Conservation (phyloP, 192 early-diverging fungal genomes). For the Entomortierella beljakovae region DNA sequence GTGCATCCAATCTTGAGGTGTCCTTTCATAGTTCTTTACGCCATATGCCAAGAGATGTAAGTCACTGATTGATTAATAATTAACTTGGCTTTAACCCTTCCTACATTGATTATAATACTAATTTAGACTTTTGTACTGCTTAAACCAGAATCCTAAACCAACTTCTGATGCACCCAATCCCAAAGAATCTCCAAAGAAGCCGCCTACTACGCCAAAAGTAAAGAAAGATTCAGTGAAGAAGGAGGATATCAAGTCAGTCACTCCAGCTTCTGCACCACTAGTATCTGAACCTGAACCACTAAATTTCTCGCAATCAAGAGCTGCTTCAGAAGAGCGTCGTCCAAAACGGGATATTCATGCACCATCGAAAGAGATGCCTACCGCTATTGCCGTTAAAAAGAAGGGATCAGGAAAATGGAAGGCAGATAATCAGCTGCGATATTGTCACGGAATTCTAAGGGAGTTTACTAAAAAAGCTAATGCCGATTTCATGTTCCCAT, state of each 20-base stretch:
- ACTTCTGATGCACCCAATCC: neutral
- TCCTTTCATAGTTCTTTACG: constrained; percentile 76
- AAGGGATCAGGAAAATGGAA: constrained; percentile 59
- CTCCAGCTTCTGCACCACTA: constrained; percentile 6
- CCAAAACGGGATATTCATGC: constrained; percentile 78
- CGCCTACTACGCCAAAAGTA: constrained; percentile 23
- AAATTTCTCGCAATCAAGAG: constrained; percentile 31
- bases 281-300: constrained; percentile 2
- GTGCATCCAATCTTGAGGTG: constrained; percentile 76
- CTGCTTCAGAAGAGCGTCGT: constrained; percentile 63
- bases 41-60: constrained; percentile 79
- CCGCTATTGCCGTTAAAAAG: constrained; percentile 35
- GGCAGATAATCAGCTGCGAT: constrained; percentile 66
- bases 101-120: no score
- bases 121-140: no score
- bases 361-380: constrained; percentile 58
- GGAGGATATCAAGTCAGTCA: constrained; percentile 12
- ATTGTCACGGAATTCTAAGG: constrained; percentile 70
- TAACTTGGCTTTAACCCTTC: neutral
- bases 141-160: constrained; percentile 31
- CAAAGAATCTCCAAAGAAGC: constrained; percentile 32
- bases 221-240: constrained; percentile 49
- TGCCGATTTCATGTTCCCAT: constrained; percentile 77
- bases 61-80: neutral
- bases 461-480: constrained; percentile 80